phyloP scores from a whole-genome alignment of 208 protist genomes.

The Herpetomonas samuelpessoai region DNA sequence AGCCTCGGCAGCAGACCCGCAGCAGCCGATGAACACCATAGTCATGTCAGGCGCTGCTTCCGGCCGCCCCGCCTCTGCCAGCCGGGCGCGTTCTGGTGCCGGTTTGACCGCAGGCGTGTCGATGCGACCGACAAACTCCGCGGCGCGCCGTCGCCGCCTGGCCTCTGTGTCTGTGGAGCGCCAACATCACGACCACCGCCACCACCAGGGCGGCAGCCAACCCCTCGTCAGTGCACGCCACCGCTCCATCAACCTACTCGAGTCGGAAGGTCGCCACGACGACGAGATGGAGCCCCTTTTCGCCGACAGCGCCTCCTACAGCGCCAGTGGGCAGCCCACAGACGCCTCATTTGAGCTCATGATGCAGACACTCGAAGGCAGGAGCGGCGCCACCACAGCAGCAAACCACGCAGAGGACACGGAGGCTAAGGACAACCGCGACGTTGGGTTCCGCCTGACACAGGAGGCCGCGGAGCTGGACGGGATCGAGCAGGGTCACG shows the following conservation, averaged over 20 bases:
- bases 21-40: too few species aligned
- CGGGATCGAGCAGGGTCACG: slow-evolving; percentile 14
- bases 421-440: background rate
- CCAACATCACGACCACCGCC: too few species aligned
- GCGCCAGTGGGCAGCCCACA: background rate
- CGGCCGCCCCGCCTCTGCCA: too few species aligned
- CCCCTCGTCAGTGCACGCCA: slow-evolving; percentile 7
- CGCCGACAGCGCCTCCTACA: background rate
- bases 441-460: slow-evolving; percentile 16
- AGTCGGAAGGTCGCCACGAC: slow-evolving; percentile 21
- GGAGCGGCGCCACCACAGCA: too few species aligned
- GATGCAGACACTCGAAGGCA: background rate
- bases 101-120: background rate
- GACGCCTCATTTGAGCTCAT: background rate
- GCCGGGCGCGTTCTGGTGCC: too few species aligned
- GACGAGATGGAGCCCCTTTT: slow-evolving; percentile 22
- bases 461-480: slow-evolving; percentile 31
- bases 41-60: too few species aligned
- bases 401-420: background rate
- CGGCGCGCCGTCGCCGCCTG: background rate
- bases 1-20: too few species aligned
- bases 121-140: background rate
- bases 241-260: slow-evolving; percentile 25
- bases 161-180: background rate
- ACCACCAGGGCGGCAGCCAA: background rate